phyloP scores from a whole-genome alignment of 495 filamentous ascomycete species.

The Penicillium dipodomyicola region DNA sequence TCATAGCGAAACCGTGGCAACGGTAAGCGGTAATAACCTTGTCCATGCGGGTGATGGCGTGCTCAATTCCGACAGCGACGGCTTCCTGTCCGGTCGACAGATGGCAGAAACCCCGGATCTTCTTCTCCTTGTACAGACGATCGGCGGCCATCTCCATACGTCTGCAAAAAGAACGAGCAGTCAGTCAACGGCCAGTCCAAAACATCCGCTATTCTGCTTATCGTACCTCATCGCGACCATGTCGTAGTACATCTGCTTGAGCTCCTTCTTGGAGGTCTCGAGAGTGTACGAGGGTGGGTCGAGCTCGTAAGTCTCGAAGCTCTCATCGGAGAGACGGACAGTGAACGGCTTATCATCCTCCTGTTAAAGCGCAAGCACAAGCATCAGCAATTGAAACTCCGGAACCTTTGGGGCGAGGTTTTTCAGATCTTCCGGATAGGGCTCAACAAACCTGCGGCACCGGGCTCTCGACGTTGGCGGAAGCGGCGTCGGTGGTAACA shows the following conservation, averaged over 20 bases:
- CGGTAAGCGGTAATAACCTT: constrained; percentile 97
- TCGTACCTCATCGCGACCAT: constrained; percentile 90
- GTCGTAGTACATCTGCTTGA: constrained; percentile 98
- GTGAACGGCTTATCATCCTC: constrained; percentile 93
- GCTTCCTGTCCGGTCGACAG: constrained; percentile 97
- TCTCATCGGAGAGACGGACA: constrained; percentile 90
- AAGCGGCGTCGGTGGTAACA: constrained; percentile 93
- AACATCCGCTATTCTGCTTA: constrained; percentile 1
- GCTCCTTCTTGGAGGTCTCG: constrained; percentile 90
- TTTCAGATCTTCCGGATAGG: constrained; percentile 49
- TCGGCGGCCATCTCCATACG: constrained; percentile 99
- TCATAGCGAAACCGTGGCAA: constrained; percentile 96
- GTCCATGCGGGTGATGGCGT: constrained; percentile 86
- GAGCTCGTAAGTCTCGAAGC: constrained; percentile 98
- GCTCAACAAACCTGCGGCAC: constrained; percentile 63
- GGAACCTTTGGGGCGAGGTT: background rate
- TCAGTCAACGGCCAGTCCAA: constrained; percentile 4
- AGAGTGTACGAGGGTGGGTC: constrained; percentile 91
- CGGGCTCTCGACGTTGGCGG: constrained; percentile 75
- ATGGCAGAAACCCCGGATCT: constrained; percentile 99
- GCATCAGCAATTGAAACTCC: constrained; percentile 29
- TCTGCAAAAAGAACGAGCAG: constrained; percentile 42
- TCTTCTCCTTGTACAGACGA: constrained; percentile 98
- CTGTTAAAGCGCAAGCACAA: constrained; percentile 43
- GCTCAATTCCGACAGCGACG: constrained; percentile 94